Evolutionary conservation across 164 flowering plant species (phyloP).

Genomic region (Berberis vulgaris): DNA sequence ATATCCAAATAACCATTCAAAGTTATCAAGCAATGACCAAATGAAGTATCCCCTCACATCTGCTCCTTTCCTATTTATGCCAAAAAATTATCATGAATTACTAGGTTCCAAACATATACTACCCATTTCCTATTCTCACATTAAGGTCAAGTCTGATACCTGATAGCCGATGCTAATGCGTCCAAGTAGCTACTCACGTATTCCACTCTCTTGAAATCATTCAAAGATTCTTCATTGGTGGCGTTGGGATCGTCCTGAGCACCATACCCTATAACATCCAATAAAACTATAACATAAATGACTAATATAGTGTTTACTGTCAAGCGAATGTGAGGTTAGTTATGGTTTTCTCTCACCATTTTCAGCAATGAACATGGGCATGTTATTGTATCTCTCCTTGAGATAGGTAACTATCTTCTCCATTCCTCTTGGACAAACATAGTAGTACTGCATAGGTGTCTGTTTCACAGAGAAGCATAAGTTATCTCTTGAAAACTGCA

Average conservation of each 20-base stretch:
- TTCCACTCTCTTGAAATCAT: conserved; percentile 38
- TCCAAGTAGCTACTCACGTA: conserved; percentile 37
- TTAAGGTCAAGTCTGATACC: conserved; percentile 16
- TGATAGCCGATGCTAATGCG: conserved; percentile 28
- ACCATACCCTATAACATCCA: conserved; percentile 29
- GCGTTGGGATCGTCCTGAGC: conserved; percentile 17
- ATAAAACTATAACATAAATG: neutral
- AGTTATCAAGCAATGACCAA: conserved; percentile 64
- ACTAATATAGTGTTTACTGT: neutral
- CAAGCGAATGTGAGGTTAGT: neutral
- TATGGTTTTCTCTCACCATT: conserved; percentile 34
- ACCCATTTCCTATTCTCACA: neutral
- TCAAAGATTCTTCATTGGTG: conserved; percentile 17
- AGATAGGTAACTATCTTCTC: conserved; percentile 38
- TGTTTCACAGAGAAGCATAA: conserved; percentile 7
- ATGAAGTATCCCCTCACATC: conserved; percentile 45
- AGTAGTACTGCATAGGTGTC: conserved; percentile 36
- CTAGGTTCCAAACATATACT: neutral
- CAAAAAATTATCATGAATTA: neutral
- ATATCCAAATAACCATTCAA: conserved; percentile 50
- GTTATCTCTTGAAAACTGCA: neutral
- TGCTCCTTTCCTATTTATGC: conserved; percentile 51
- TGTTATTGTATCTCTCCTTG: conserved; percentile 49
- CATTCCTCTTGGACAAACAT: conserved; percentile 51
- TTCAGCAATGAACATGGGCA: conserved; percentile 53